Evolutionary conservation across 345 rosid species (phyloP), one percentile per base, ranked within the genome.

Genomic region (Lumnitzera littorea): DNA sequence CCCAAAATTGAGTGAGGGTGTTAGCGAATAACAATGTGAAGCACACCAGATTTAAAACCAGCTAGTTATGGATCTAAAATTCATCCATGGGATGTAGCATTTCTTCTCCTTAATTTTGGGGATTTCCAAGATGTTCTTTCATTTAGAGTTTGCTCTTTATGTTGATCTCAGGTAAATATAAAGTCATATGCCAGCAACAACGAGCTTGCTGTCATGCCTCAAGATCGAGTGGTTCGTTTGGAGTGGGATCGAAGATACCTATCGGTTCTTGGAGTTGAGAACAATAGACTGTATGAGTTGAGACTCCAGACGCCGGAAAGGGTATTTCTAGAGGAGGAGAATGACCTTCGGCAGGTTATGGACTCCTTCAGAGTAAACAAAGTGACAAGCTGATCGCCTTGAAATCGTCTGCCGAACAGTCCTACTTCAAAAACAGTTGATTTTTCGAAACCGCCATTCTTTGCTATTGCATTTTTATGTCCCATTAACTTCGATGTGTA

Each of bases 201-300:
- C 50, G 96, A 94, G 72, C 76, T 94, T 23, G 97, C 95, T 6
- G 91, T 94, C 43, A 94, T 92, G 98, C 99, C 99, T 3, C 64
- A 64, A 67, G 97, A 87, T 53, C 72, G 99, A 80, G 80, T 81
- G 12, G 81, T 82, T 65, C 82, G 86, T 57, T 47, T 89, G 81
- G 97, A 94, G 79, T 89, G 99, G 97, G 63, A 94, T 60, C 63
- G 99, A 36, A 74, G 97, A 2, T 94, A 94, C 61, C 82, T 94
- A 6, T 91, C 99, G 1, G 95, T 87, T 62, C 86, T 94, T 15
- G 89, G 89, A 55, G 84, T 94, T 58, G 99, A 89, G 68, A 94
- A 94, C 80, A 89, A 72, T 53, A 69, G 76, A 59, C 74, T 94
- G 15, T 92, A 94, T 50, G 95, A 87, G 61, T 47, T 94, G 73